Percentiles rank a stretch among this genome's conserved stretches.
Conservation (phyloP, 2,329 filamentous ascomycete genomes). For the Fusarium vanettenii region DNA sequence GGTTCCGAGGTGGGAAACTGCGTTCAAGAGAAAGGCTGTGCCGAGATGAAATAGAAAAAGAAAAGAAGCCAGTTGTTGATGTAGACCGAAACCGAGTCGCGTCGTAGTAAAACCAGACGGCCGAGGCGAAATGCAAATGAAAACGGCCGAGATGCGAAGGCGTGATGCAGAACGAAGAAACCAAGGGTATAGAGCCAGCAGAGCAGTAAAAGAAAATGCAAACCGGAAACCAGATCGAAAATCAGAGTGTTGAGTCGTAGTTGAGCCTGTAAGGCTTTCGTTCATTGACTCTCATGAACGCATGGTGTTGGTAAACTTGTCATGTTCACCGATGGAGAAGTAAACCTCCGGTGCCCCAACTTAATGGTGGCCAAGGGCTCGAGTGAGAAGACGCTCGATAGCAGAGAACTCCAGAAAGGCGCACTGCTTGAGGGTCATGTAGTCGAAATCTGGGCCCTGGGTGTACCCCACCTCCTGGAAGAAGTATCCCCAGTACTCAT, state of each 20-base stretch:
- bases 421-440: conserved; percentile 60
- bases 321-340: not conserved
- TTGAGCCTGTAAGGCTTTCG: not conserved
- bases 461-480: conserved; percentile 60
- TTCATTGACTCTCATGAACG: not conserved
- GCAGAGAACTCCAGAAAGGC: conserved; percentile 60
- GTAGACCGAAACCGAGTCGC: not conserved
- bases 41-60: not conserved
- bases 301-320: not conserved
- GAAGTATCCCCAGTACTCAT: conserved; percentile 65
- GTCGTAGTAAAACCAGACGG: not conserved
- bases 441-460: conserved; percentile 56
- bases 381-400: conserved; percentile 61
- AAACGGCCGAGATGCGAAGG: not conserved
- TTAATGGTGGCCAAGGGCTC: conserved; percentile 47
- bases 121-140: conserved; percentile 5
- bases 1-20: conserved; percentile 5
- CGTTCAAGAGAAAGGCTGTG: conserved; percentile 4
- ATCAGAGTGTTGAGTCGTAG: not conserved
- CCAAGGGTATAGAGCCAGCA: not conserved
- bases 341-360: not conserved
- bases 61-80: conserved; percentile 13
- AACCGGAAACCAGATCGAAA: not conserved
- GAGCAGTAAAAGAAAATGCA: not conserved
- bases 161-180: not conserved